A percentile compares a stretch with the other conserved stretches of the same genome.
Evolutionary conservation across 495 filamentous ascomycete genomes (phyloP).

Genomic region (Neurospora sp.): DNA sequence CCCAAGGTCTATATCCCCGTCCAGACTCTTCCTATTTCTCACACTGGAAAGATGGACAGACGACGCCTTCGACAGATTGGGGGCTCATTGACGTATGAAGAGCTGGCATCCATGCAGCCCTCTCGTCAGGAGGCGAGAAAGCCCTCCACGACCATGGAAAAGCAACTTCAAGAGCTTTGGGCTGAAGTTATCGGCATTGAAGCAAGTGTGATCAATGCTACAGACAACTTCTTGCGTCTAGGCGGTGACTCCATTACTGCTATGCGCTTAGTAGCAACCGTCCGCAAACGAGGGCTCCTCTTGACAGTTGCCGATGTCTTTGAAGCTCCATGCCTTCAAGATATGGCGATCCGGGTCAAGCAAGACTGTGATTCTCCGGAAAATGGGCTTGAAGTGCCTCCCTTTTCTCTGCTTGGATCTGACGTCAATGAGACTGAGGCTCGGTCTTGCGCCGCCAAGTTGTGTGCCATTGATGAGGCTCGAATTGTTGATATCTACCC

Average conservation of each 20-base stretch:
- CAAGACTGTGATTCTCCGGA: not conserved
- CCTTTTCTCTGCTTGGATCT: not conserved
- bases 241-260: slow-evolving; percentile 24
- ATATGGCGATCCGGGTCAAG: slow-evolving; percentile 22
- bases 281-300: slow-evolving; percentile 35
- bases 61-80: slow-evolving; percentile 29
- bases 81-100: not conserved
- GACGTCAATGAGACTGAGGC: not conserved
- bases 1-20: slow-evolving; percentile 31
- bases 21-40: slow-evolving; percentile 26
- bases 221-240: slow-evolving; percentile 22
- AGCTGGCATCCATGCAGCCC: slow-evolving; percentile 3
- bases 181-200: slow-evolving; percentile 6
- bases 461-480: slow-evolving; percentile 1
- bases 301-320: slow-evolving; percentile 47
- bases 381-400: not conserved
- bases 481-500: slow-evolving; percentile 33
- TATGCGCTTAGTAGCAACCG: slow-evolving; percentile 48
- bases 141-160: slow-evolving; percentile 4
- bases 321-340: slow-evolving; percentile 34
- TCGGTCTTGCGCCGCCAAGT: not conserved
- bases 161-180: slow-evolving; percentile 8
- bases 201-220: slow-evolving; percentile 1
- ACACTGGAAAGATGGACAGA: slow-evolving; percentile 41
- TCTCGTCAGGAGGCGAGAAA: not conserved